Evolutionary conservation across 139 green algal genomes (phyloP), one percentile per base, ranked within the genome.

Genomic region (Penium margaritaceum): DNA sequence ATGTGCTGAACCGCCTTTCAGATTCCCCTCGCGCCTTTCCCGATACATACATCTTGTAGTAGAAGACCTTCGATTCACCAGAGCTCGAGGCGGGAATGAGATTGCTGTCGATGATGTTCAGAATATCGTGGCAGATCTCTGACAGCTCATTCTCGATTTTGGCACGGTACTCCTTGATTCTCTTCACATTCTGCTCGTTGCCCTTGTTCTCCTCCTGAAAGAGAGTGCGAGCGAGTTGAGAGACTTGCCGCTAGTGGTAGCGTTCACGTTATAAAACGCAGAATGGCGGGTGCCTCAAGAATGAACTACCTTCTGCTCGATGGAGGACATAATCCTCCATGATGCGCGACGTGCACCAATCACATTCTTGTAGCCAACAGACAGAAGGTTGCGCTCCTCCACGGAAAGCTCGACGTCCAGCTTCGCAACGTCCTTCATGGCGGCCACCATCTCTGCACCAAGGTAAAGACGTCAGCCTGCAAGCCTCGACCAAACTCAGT

Each of bases 261-360:
- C n/a, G n/a, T n/a, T n/a, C n/a, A n/a, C n/a, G n/a, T n/a, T n/a
- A n/a, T n/a, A n/a, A n/a, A n/a, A n/a, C n/a, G n/a, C n/a, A n/a
- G n/a, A n/a, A n/a, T n/a, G n/a, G n/a, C n/a, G n/a, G n/a, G n/a
- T n/a, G n/a, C n/a, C n/a, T n/a, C n/a, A n/a, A n/a, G n/a, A n/a
- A n/a, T n/a, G n/a, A n/a, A n/a, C n/a, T n/a, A n/a, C 68, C 85
- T 98, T 99, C 84, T 97, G 92, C 88, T 99, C 95, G 76, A 99
- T 98, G 79, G 82, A 92, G 75, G 89, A 95, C 65, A 99, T 89
- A 77, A 99, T 98, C 39, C 95, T 85, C 95, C 95, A 99, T 44
- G 89, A 96, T 1, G 93, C 93, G 27, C 93, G 84, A 35, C 93
- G 86, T 3, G 92, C 90, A 39, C 92, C 93, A 83, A 98, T 97